Conservation (phyloP, 176 grass and related monocot species). For the Panicum miliaceum region DNA sequence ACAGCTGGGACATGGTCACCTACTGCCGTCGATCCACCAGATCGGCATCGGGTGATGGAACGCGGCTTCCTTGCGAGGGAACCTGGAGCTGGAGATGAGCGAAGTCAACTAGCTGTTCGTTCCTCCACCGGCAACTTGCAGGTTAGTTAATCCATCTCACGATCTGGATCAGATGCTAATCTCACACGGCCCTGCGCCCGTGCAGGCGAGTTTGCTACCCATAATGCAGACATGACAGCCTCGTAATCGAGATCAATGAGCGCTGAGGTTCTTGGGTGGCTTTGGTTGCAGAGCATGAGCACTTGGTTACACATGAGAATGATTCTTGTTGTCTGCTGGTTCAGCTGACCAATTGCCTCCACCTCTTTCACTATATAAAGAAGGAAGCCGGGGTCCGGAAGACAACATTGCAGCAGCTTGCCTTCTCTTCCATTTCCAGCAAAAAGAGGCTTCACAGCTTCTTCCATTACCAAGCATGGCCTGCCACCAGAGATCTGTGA, state of each 20-base stretch:
- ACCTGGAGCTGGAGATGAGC: not conserved
- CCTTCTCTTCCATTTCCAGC: not conserved
- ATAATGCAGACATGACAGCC: conserved; percentile 1
- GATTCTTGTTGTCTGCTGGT: conserved; percentile 23
- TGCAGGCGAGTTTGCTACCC: not conserved
- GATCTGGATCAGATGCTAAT: not conserved
- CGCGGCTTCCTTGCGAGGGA: not conserved
- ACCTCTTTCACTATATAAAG: conserved; percentile 2
- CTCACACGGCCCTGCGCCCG: not conserved
- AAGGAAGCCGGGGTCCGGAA: not conserved
- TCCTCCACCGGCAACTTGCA: not conserved
- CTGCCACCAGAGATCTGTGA: not conserved
- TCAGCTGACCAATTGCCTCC: not conserved
- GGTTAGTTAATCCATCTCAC: not conserved
- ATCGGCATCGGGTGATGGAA: too few species aligned
- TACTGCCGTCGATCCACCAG: not conserved
- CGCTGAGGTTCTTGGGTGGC: not conserved
- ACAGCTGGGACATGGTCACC: not conserved
- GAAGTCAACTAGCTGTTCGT: not conserved
- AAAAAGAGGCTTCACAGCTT: not conserved
- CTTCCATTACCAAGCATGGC: not conserved
- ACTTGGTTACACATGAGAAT: not conserved
- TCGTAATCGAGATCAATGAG: not conserved
- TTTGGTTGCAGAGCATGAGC: not conserved
- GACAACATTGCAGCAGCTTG: not conserved